Evolutionary conservation across 2,329 filamentous ascomycete species (phyloP).

Genomic region (Triangularia verruculosa): DNA sequence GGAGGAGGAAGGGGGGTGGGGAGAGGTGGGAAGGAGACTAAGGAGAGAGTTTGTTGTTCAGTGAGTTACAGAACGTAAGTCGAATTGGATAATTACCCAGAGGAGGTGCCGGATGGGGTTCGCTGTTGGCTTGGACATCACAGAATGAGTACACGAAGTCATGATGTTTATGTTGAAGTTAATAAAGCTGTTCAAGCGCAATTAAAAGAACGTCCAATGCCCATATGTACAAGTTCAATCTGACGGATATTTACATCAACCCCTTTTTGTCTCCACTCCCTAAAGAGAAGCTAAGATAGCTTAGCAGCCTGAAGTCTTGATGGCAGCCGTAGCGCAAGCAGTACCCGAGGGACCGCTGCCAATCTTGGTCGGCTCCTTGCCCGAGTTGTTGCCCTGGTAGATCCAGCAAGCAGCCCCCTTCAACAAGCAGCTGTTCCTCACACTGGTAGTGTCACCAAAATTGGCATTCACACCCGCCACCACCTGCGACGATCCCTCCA

Average conservation of each 20-base stretch:
- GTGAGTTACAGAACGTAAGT: too few species aligned
- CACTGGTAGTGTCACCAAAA: conserved; percentile 38
- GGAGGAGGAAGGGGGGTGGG: neutral
- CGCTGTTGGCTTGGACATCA: neutral
- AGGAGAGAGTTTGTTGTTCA: neutral
- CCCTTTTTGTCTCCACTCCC: neutral
- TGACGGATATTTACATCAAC: neutral
- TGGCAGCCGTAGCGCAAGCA: conserved; percentile 19
- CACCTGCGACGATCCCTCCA: conserved; percentile 38
- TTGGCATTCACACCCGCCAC: conserved; percentile 48
- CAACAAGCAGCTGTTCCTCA: conserved; percentile 26
- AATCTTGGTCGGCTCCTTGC: conserved; percentile 28
- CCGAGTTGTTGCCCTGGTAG: conserved; percentile 23
- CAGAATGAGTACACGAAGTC: neutral
- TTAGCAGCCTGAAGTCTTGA: conserved; percentile 29
- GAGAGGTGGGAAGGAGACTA: neutral
- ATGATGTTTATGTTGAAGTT: neutral
- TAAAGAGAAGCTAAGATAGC: conserved; percentile 11
- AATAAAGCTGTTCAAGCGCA: neutral
- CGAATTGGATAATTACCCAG: neutral
- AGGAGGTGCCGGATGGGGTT: neutral
- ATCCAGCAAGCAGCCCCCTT: conserved; percentile 20
- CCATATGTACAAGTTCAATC: neutral
- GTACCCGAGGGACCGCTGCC: conserved; percentile 25
- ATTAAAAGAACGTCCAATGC: neutral